Evolutionary conservation across 495 filamentous ascomycete species (phyloP).

Genomic region (Penicillium lividum): DNA sequence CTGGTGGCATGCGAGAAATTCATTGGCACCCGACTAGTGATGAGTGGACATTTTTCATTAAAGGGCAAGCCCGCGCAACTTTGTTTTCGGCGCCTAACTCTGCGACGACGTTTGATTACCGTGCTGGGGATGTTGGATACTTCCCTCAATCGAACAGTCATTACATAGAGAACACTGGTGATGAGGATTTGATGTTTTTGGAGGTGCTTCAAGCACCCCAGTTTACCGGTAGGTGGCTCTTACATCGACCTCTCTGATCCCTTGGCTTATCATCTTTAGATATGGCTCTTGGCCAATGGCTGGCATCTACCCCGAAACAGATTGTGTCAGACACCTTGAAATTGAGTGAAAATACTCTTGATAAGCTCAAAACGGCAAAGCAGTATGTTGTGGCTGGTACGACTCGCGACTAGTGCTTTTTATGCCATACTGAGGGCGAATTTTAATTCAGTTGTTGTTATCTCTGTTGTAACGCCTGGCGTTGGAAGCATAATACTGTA

Average conservation of each 20-base stretch:
- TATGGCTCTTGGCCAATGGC: constrained; percentile 63
- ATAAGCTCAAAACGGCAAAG: constrained; percentile 60
- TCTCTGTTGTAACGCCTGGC: too few species aligned
- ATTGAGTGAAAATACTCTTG: constrained; percentile 55
- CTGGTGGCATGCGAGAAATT: constrained; percentile 74
- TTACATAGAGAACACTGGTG: constrained; percentile 74
- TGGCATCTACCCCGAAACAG: constrained; percentile 63
- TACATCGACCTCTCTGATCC: background rate
- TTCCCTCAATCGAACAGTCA: constrained; percentile 66
- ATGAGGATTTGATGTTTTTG: constrained; percentile 66
- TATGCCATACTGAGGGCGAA: background rate
- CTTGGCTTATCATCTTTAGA: constrained; percentile 35
- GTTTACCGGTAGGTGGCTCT: constrained; percentile 52
- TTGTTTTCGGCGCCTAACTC: constrained; percentile 59
- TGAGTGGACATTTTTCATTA: constrained; percentile 77
- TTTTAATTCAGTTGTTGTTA: too few species aligned
- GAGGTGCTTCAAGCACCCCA: constrained; percentile 68
- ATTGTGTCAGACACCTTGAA: constrained; percentile 65
- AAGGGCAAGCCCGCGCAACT: constrained; percentile 65
- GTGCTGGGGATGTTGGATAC: constrained; percentile 71
- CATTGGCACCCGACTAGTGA: constrained; percentile 78
- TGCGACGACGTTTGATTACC: constrained; percentile 73
- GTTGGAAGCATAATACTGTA: too few species aligned
- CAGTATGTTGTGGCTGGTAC: constrained; percentile 55
- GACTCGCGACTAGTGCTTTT: constrained; percentile 3